Percentiles rank a stretch among this genome's conserved stretches.
These are phyloP conservation scores for Vitis riparia DNA, from an alignment of 164 flowering plant species.

Conservation along the genomic window DNA sequence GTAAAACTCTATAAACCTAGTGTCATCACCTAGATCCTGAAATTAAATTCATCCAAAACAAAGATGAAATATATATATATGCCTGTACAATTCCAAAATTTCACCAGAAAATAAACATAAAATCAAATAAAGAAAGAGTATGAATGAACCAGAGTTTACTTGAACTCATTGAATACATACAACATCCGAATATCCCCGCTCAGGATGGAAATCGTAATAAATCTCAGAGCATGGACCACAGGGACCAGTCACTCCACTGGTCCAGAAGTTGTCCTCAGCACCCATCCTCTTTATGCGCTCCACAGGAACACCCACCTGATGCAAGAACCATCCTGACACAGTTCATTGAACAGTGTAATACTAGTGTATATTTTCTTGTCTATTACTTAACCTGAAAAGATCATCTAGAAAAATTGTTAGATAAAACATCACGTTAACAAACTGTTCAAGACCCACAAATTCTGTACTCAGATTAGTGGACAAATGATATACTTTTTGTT, in stretches of 20 bases:
- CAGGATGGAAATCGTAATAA: conserved; percentile 92
- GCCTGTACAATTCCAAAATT: no score
- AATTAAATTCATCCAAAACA: conserved; percentile 9
- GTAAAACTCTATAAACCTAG: conserved; percentile 91
- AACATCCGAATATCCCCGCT: conserved; percentile 58
- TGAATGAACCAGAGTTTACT: background rate
- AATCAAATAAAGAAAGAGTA: background rate
- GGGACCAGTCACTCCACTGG: conserved; percentile 92
- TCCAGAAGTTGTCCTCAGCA: conserved; percentile 96
- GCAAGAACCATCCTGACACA: conserved; percentile 18
- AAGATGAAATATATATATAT: background rate
- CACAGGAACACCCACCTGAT: conserved; percentile 81
- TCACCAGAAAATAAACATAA: background rate
- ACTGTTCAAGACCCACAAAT: no score
- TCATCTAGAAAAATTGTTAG: no score
- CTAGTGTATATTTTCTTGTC: background rate
- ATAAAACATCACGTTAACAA: no score
- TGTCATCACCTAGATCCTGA: conserved; percentile 95
- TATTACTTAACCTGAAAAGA: no score
- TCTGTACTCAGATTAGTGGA: no score
- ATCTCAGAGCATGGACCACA: conserved; percentile 98
- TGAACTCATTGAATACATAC: conserved; percentile 33
- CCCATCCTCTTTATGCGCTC: conserved; percentile 91
- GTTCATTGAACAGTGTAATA: background rate
- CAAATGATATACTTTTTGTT: no score